Evolutionary conservation across 306 rosid species (phyloP).

Genomic region (Sesbania bispinosa): DNA sequence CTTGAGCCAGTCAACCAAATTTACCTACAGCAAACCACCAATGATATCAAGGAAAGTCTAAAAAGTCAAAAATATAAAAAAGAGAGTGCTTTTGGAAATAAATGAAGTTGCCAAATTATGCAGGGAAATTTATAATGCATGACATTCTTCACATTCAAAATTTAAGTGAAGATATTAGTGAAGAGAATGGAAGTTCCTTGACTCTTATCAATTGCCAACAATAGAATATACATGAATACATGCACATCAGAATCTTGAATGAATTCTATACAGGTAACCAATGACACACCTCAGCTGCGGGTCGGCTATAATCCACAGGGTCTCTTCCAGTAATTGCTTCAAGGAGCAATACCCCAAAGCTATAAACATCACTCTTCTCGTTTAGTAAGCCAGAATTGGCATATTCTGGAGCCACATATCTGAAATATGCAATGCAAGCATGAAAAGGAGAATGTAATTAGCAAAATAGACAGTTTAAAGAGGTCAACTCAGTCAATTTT

Average conservation of each 20-base stretch:
- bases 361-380: constrained; percentile 90
- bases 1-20: constrained; percentile 94
- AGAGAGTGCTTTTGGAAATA: not conserved
- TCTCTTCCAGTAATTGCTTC: constrained; percentile 93
- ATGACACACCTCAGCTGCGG: constrained; percentile 61
- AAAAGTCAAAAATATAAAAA: not conserved
- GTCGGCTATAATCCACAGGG: constrained; percentile 84
- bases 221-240: not conserved
- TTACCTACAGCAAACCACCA: constrained; percentile 61
- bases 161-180: constrained; percentile 3
- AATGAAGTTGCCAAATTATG: not conserved
- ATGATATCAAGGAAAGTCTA: constrained; percentile 4
- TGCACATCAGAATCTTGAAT: not conserved
- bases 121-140: constrained; percentile 3
- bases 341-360: constrained; percentile 74
- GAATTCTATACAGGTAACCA: not conserved
- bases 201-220: constrained; percentile 1
- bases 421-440: constrained; percentile 37
- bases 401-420: constrained; percentile 95
- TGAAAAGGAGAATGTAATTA: constrained; percentile 1
- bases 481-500: not conserved
- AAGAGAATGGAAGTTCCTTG: not conserved
- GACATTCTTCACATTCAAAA: not conserved
- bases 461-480: constrained; percentile 6
- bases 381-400: constrained; percentile 90